Base-by-base conservation (phyloP, 2,329 filamentous ascomycete species). In the Parafenestella ontariensis region DNA sequence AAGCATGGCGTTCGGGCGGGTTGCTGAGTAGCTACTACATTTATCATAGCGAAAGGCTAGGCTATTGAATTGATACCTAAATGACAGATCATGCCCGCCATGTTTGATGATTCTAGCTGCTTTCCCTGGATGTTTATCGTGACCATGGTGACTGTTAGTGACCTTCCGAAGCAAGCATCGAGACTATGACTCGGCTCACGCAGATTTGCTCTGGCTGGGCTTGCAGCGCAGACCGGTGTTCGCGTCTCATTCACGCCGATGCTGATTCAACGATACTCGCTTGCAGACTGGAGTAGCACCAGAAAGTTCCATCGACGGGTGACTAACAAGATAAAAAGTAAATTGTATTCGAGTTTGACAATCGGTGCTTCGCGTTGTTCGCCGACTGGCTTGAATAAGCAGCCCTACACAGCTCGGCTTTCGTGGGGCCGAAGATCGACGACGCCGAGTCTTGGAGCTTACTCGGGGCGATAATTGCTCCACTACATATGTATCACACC, bases 1-100 rank as follows among this genome's bases (percentile, higher is more conserved):
- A 69, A 65, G 61, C 63, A 69, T 65, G 69, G 69, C 68, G 69
- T 72, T 72, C 65, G 64, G 69, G 69, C 67, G 68, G 69, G 68
- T 59, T 52, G 64, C 69, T 65, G 61, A 72, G 69, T 72, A 71
- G 69, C 67, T 67, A 66, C 49, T 54, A 56, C 47, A 52, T 53
- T 58, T 65, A 58, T 62, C 24, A 60, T 49, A 63, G 69, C 63
- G 69, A 72, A 72, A 71, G 59, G 69, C 68, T 66, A 71, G 59
- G 69, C 66, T 66, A 60, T 64, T 66, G 62, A 69, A 71, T 70
- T 72, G 68, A 72, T 72, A 72, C 60, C 65, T 62, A 45, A 71
- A 71, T 72, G 64, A 70, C 59, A 69, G 54, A 68, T 71, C 68
- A 70, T 70, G 64, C 69, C 69, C 64, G 66, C 60, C 64, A 67